Base-by-base conservation (phyloP, 1,139 yeast species). In the Candida dubliniensis region DNA sequence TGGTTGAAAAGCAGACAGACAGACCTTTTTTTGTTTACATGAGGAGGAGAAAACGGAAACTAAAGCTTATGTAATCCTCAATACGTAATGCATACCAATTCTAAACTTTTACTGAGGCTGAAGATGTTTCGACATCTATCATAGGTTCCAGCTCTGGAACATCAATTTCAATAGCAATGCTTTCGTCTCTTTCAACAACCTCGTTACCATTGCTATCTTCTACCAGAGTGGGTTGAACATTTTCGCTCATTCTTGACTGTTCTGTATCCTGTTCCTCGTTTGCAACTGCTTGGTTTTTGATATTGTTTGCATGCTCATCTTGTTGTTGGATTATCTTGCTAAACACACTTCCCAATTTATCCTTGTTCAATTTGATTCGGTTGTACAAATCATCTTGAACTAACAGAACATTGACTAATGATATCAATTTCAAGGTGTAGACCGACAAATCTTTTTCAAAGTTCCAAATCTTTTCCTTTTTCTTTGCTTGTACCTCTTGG, bases 391-490 rank as follows among this genome's bases (percentile, higher is more conserved):
- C 54, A 1, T 56, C 57, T 14, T 61, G 58, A 8, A 81, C 51
- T 46, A 76, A 55, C 1, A 69, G 71, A 15, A 75, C 51, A 37
- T 72, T 74, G 23, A 66, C 53, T 44, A 83, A 61, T 7, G 75
- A 67, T 36, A 74, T 62, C 36, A 85, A 43, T 54, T 82, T 82
- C 25, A 82, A 63, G 0, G 78, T 62, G 48, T 63, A 79, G 3
- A 77, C 65, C 47, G 82, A 73, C n/a, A 85, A 60, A 18, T 69
- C 74, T 45, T 68, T 71, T 51, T 79, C 82, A 6, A 62, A 55
- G 8, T 52, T 53, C 74, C 75, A 70, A 4, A 53, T 47, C 14
- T 50, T 43, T 23, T 50, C 50, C 24, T 30, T 34, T 13, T 30
- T 11, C 7, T 9, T 10, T 11, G 24, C 26, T 34, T 55, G 54